Evolutionary conservation across 768 basidiomycete species (phyloP), one percentile per base, ranked within the genome.

Genomic region (Phaeotremella fagi): DNA sequence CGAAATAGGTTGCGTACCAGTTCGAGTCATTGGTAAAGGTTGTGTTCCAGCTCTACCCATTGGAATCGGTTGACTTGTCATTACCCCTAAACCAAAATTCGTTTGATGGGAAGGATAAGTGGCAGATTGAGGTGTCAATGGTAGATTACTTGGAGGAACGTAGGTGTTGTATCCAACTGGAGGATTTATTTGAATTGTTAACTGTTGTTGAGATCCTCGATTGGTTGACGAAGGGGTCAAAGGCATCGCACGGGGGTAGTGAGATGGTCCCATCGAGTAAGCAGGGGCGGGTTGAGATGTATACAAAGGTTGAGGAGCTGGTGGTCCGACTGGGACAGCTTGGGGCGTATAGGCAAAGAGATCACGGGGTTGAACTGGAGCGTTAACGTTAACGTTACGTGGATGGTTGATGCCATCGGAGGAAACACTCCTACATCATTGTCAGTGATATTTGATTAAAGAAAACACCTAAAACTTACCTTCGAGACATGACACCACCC

Each of bases 311-410:
- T 63, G 55, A 38, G 58, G 61, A 28, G 37, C 61, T 26, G 61
- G 61, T 26, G 61, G 61, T 29, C 55, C 55, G 27, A 48, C 31
- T 26, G 51, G 59, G 45, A 65, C 45, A 42, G 52, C 54, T 53
- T 67, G 68, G 26, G 68, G 63, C 11, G 59, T 48, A 52, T 59
- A 64, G 3, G 65, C 56, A 55, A 70, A 64, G 43, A 63, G 59
- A 48, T 67, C 65, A 4, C 56, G 54, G 50, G 57, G 45, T n/a
- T n/a, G n/a, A n/a, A n/a, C n/a, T 18, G 63, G 65, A 58, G 63
- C 66, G n/a, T n/a, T n/a, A n/a, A n/a, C n/a, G n/a, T n/a, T n/a
- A n/a, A n/a, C n/a, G 54, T 54, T 45, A 24, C 59, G 56, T 12
- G 54, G 54, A 16, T 53, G 66, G 25, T 57, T 52, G 45, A 50